A percentile compares a stretch with the other conserved stretches of the same genome.
These are phyloP conservation scores for Irpex lacteus DNA, from an alignment of 1,284 basidiomycete species.

Conservation along the genomic window DNA sequence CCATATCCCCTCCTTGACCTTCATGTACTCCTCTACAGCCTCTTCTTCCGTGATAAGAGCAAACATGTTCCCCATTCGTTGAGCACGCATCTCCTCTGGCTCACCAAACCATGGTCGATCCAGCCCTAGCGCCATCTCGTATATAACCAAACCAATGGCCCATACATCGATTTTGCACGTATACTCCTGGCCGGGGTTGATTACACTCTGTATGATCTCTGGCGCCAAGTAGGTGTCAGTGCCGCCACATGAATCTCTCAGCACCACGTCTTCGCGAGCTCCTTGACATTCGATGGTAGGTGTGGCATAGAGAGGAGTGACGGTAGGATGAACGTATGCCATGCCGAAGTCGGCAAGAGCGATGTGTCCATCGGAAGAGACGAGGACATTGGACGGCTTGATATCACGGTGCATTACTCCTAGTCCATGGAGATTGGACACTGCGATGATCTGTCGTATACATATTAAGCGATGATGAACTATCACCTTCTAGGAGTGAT, in stretches of 20 bases:
- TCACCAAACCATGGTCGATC: background rate
- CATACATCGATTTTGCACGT: background rate
- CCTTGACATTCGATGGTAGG: too few species aligned
- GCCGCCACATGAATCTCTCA: constrained; percentile 13
- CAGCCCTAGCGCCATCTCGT: background rate
- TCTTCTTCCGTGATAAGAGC: background rate
- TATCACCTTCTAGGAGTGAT: constrained; percentile 4
- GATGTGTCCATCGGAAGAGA: constrained; percentile 58
- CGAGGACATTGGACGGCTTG: constrained; percentile 63
- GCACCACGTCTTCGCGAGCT: background rate
- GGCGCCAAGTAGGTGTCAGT: constrained; percentile 58
- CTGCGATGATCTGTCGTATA: constrained; percentile 17
- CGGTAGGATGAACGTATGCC: background rate
- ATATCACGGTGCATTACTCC: constrained; percentile 38
- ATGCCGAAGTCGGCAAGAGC: constrained; percentile 42
- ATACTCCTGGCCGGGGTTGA: background rate
- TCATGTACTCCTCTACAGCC: too few species aligned
- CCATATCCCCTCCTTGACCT: too few species aligned
- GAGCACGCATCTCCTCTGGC: background rate
- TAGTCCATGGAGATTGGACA: constrained; percentile 18
- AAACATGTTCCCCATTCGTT: background rate
- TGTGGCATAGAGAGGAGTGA: background rate
- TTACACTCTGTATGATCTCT: constrained; percentile 41
- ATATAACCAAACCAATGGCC: background rate
- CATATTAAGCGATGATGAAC: constrained; percentile 18